Evolutionary conservation across 164 flowering plant species (phyloP), one percentile per base, ranked within the genome.

Genomic region (Buxus sempervirens): DNA sequence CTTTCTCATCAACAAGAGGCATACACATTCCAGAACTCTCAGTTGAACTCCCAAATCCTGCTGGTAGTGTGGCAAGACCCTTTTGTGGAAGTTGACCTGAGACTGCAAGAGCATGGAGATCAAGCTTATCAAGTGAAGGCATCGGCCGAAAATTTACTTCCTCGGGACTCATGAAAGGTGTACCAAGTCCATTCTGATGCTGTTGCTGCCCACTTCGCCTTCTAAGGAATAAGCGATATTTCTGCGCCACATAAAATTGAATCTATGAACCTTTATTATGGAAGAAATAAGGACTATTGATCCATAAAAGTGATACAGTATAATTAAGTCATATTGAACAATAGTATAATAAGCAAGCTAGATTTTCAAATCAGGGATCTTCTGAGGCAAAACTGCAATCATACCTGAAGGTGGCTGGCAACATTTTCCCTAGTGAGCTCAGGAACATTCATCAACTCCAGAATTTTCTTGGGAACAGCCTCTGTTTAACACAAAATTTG

Each of bases 381-480:
- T 45, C 18, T 45, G 51, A 10, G 38, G 38, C 38, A 32, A 32
- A 32, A 32, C 38, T 32, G 38, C 38, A 32, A 57, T 24, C 38
- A n/a, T 81, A 94, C 98, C 95, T 94, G 98, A 69, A 94, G 90
- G 73, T 94, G 98, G 78, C 97, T 91, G 3, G 98, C 98, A 69
- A 95, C 98, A 81, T 95, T 95, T 80, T 95, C 98, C 70, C 98
- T 82, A 27, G 96, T 91, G n/a, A 95, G 86, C 23, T 96, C 97
- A 22, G 92, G 92, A 62, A 95, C 92, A 80, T 90, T 95, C 98
- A 91, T 95, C 79, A 90, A 69, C 81, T 95, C 97, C 73, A 95
- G 78, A 73, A 94, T 92, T 75, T 89, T 91, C 87, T 95, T 95
- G 0, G 98, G 98, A 76, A 92, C 97, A 74, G 97, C 98, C 83